A percentile compares a stretch with the other conserved stretches of the same genome.
These are phyloP conservation scores for Fusarium fujikuroi DNA, from an alignment of 2,329 filamentous ascomycete species.

Conservation along the genomic window DNA sequence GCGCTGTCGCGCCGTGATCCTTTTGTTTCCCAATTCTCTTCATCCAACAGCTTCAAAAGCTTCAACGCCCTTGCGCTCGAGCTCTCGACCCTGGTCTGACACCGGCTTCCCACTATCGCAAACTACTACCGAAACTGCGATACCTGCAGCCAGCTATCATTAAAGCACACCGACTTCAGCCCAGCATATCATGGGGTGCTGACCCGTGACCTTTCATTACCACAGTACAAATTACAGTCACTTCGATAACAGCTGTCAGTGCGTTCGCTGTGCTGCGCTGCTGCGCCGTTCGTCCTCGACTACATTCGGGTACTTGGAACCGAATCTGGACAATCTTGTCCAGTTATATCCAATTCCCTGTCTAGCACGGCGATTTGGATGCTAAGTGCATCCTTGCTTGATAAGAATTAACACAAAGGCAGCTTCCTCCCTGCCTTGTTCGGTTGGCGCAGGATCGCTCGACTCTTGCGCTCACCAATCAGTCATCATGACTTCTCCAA, in stretches of 20 bases:
- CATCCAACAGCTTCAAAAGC: slow-evolving; percentile 2
- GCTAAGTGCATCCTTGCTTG: slow-evolving; percentile 16
- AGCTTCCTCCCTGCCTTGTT: slow-evolving; percentile 28
- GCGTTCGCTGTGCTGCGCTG: slow-evolving; percentile 8
- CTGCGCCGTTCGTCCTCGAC: slow-evolving; percentile 1
- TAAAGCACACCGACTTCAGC: slow-evolving; percentile 39
- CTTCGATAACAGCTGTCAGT: slow-evolving; percentile 25
- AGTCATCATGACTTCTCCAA: slow-evolving; percentile 33
- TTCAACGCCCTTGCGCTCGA: slow-evolving; percentile 18
- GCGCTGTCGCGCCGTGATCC: slow-evolving; percentile 12
- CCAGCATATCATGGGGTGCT: slow-evolving; percentile 41
- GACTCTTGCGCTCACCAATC: slow-evolving; percentile 20
- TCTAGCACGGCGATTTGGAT: slow-evolving; percentile 13
- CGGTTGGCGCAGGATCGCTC: slow-evolving; percentile 26
- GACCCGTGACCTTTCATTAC: slow-evolving; percentile 38
- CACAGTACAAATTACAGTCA: slow-evolving; percentile 25
- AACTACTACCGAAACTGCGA: slow-evolving; percentile 38
- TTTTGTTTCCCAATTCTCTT: slow-evolving; percentile 10
- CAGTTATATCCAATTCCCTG: slow-evolving; percentile 28
- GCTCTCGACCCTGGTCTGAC: slow-evolving; percentile 32
- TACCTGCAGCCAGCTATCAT: slow-evolving; percentile 35
- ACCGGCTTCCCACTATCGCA: slow-evolving; percentile 40
- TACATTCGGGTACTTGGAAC: slow-evolving; percentile 11
- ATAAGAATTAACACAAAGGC: slow-evolving; percentile 34
- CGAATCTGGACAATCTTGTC: slow-evolving; percentile 10